A percentile compares a stretch with the other conserved stretches of the same genome.
These are phyloP conservation scores for Tetracladium maxilliforme DNA, from an alignment of 2,329 filamentous ascomycete species.

Conservation along the genomic window DNA sequence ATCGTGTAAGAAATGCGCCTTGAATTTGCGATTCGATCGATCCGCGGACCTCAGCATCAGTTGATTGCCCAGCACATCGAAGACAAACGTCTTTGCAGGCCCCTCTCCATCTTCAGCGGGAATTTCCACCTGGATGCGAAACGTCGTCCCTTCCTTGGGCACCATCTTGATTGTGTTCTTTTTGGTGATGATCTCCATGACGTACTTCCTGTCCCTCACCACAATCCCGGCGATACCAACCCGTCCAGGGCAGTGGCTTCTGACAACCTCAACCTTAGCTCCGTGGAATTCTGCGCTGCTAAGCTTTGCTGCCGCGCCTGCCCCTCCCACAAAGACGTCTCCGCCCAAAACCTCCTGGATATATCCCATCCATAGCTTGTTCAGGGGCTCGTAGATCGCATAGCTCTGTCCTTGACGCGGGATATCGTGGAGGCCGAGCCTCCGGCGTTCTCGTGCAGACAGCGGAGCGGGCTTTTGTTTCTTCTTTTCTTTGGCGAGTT, in stretches of 20 bases:
- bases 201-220: constrained; percentile 73
- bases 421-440: constrained; percentile 59
- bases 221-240: constrained; percentile 81
- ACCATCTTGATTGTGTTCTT: constrained; percentile 59
- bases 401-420: constrained; percentile 57
- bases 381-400: constrained; percentile 60
- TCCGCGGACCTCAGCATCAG: constrained; percentile 75
- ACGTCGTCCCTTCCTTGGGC: constrained; percentile 83
- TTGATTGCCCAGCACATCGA: constrained; percentile 79
- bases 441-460: constrained; percentile 64
- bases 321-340: constrained; percentile 21
- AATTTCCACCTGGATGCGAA: constrained; percentile 57
- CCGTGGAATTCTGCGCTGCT: constrained; percentile 85
- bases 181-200: constrained; percentile 70
- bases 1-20: constrained; percentile 63
- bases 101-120: constrained; percentile 9
- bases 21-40: constrained; percentile 83
- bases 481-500: constrained; percentile 23
- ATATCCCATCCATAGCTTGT: constrained; percentile 72
- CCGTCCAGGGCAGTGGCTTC: constrained; percentile 65
- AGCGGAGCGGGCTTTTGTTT: constrained; percentile 49
- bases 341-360: constrained; percentile 65
- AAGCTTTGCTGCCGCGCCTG: constrained; percentile 53
- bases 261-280: constrained; percentile 65
- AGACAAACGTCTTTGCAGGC: constrained; percentile 38